A percentile compares a stretch with the other conserved stretches of the same genome.
These are phyloP conservation scores for Pythium phragmitis DNA, from an alignment of 352 stramenopile genomes.

Conservation along the genomic window DNA sequence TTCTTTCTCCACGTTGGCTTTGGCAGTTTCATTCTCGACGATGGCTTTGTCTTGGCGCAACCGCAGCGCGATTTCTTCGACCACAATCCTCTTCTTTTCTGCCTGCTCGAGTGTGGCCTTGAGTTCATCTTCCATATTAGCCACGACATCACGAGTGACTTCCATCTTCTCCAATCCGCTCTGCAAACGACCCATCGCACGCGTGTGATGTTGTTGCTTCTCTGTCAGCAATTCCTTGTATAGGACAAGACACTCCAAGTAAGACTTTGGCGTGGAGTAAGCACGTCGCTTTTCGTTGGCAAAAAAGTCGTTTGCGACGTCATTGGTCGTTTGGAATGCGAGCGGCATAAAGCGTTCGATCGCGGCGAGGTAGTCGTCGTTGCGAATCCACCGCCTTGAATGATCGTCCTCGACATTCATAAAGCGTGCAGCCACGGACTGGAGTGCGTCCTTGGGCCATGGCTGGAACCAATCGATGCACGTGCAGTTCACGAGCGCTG, in stretches of 20 bases:
- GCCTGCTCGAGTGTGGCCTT: conserved; percentile 89
- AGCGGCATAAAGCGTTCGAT: conserved; percentile 93
- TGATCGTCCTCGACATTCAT: conserved; percentile 54
- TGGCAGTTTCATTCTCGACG: conserved; percentile 91
- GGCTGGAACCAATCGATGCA: conserved; percentile 94
- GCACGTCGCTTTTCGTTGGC: conserved; percentile 78
- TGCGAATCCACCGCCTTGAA: conserved; percentile 24
- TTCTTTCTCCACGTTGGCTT: conserved; percentile 88
- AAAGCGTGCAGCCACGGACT: conserved; percentile 87
- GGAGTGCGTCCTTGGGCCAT: conserved; percentile 90
- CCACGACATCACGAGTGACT: conserved; percentile 86
- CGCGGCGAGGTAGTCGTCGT: conserved; percentile 52
- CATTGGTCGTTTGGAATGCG: conserved; percentile 92
- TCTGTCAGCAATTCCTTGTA: conserved; percentile 77
- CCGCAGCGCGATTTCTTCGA: conserved; percentile 91
- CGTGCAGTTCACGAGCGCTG: conserved; percentile 93
- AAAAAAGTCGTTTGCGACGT: conserved; percentile 78
- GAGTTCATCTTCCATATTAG: conserved; percentile 92
- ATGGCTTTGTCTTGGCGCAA: conserved; percentile 91
- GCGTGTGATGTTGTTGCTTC: conserved; percentile 55
- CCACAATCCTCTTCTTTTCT: conserved; percentile 91
- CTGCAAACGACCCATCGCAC: conserved; percentile 79
- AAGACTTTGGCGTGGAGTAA: conserved; percentile 94
- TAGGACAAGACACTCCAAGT: conserved; percentile 89
- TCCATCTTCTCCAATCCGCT: conserved; percentile 91